phyloP scores from a whole-genome alignment of 2,329 filamentous ascomycete genomes.

The Aureobasidium sp. region DNA sequence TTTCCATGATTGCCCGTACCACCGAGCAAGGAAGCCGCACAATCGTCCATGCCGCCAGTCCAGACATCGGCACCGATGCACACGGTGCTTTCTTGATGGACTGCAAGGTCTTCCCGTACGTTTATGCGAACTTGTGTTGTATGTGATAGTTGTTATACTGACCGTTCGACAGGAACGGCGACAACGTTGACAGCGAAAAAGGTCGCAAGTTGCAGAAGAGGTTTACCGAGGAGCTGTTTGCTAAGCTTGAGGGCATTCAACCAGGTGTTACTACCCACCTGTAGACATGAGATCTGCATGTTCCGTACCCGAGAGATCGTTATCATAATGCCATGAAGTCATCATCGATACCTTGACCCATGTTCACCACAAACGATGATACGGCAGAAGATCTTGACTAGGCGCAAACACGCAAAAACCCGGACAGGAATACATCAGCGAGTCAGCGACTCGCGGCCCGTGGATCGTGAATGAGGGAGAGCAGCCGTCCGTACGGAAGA shows the following conservation, averaged over 20 bases:
- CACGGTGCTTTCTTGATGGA: constrained; percentile 33
- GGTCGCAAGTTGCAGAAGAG: constrained; percentile 23
- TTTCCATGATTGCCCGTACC: constrained; percentile 18
- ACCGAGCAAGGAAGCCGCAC: constrained; percentile 30
- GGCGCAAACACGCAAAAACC: too few relatives aligned
- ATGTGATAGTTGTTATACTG: not conserved
- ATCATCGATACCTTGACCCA: too few relatives aligned
- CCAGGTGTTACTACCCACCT: not conserved
- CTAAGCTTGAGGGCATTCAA: constrained; percentile 25
- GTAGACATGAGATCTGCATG: too few relatives aligned
- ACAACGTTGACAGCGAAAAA: constrained; percentile 23
- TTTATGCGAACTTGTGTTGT: not conserved
- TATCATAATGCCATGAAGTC: too few relatives aligned
- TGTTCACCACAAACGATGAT: too few relatives aligned
- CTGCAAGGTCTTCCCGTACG: constrained; percentile 18
- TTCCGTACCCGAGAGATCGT: too few relatives aligned
- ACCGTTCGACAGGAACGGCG: constrained; percentile 1
- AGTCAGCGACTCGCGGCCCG: too few relatives aligned
- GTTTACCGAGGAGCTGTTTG: constrained; percentile 28
- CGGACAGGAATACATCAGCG: too few relatives aligned
- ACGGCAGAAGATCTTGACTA: too few relatives aligned
- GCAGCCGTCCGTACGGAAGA: too few relatives aligned
- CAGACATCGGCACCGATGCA: constrained; percentile 21
- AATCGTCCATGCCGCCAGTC: constrained; percentile 24
- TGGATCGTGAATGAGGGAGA: too few relatives aligned